Percentiles rank a stretch among this genome's conserved stretches.
Conservation (phyloP, 257 asterid genomes). For the Ophiorrhiza pumila region DNA sequence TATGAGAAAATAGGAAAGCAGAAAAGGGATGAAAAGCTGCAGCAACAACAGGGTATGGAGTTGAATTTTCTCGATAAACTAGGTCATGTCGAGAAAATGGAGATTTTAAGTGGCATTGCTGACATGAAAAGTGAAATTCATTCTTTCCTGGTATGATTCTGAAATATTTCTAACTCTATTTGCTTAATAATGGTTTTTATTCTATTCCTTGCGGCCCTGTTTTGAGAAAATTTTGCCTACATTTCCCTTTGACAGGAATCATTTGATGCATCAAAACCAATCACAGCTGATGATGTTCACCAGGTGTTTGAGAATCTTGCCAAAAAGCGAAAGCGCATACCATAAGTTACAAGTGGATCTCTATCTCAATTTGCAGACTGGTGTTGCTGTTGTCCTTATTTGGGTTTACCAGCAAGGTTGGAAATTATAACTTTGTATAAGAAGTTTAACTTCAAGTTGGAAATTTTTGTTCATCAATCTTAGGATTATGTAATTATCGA, state of each 20-base stretch:
- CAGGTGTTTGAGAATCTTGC: slow-evolving; percentile 75
- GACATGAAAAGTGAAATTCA: slow-evolving; percentile 81
- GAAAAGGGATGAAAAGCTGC: slow-evolving; percentile 71
- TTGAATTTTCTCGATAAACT: slow-evolving; percentile 60
- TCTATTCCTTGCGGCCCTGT: not conserved
- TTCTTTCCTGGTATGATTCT: slow-evolving; percentile 58
- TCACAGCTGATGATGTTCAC: slow-evolving; percentile 66
- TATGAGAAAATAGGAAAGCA: slow-evolving; percentile 79
- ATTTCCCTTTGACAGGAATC: slow-evolving; percentile 45
- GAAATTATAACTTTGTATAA: not conserved
- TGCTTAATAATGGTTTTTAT: not conserved
- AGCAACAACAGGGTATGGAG: slow-evolving; percentile 67
- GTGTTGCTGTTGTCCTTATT: not conserved
- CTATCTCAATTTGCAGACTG: not conserved
- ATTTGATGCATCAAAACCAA: slow-evolving; percentile 54
- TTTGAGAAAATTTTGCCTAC: not conserved
- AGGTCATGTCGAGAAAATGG: slow-evolving; percentile 84
- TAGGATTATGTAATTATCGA: not conserved
- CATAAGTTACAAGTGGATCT: slow-evolving; percentile 26
- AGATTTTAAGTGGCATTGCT: slow-evolving; percentile 68
- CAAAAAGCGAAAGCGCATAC: slow-evolving; percentile 56
- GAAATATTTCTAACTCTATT: not conserved
- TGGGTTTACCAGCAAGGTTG: not conserved
- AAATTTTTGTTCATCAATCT: not conserved
- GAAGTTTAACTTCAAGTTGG: not conserved